phyloP scores from a whole-genome alignment of 305 asterid species.

The Coffea humblotiana region DNA sequence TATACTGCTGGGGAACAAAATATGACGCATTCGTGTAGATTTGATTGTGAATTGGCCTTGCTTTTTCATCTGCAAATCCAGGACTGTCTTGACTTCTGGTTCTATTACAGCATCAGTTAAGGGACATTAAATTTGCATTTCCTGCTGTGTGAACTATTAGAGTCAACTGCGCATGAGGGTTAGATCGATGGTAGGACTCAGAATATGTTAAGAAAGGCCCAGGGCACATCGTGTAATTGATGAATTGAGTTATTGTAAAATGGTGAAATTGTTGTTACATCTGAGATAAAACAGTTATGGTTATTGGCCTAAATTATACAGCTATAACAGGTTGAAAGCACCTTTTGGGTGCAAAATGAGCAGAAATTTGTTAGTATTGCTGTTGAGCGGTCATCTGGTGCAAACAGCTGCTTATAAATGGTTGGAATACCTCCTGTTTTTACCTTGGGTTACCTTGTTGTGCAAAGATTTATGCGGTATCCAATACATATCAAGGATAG shows the following conservation, averaged over 20 bases:
- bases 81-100: background rate
- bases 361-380: no score
- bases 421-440: background rate
- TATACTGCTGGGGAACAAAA: background rate
- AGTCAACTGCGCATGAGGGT: background rate
- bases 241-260: background rate
- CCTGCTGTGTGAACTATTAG: background rate
- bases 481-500: background rate
- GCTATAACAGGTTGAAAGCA: background rate
- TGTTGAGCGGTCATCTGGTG: background rate
- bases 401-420: background rate
- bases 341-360: no score
- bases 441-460: background rate
- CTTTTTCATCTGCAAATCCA: background rate
- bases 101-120: background rate
- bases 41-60: background rate
- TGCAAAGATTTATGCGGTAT: no score
- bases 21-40: background rate
- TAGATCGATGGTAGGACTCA: background rate
- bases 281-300: background rate
- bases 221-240: background rate
- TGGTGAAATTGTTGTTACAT: background rate
- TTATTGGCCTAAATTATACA: background rate
- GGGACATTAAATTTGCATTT: background rate
- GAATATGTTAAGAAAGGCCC: background rate